Evolutionary conservation across 176 grass and related monocot species (phyloP), one percentile per base, ranked within the genome.

Genomic region (Paspalum vaginatum): DNA sequence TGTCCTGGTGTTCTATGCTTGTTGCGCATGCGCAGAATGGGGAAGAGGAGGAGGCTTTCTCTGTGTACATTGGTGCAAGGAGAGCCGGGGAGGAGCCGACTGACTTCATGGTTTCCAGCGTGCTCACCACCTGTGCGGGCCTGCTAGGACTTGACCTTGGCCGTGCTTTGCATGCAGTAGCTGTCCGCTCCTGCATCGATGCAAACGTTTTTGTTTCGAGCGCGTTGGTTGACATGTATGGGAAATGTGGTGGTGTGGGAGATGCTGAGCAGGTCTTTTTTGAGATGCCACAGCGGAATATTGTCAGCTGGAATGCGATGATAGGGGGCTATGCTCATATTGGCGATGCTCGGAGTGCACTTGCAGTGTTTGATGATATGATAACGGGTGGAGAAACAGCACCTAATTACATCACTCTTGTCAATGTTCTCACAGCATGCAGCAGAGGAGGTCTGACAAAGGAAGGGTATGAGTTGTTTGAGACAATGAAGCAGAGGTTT

Each of bases 1-100:
- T 97, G 22, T 93, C 94, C 2, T 97, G 94, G 91, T 93, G 94
- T 55, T 91, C 88, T 25, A 91, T 97, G 84, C 2, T 91, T 27
- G 80, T 84, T 76, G 84, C 71, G 4, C 91, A 87, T 57, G 88
- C 81, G 18, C 91, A 97, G 77, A 93, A 97, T 20, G 84, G 81
- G 0, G 79, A 58, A 66, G 94, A 97, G 80, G 91, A 97, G 75
- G 86, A 89, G 24, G 86, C 94, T 54, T 97, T 97, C 76, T 8
- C 17, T 8, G 83, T 89, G 64, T 93, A 91, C 55, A 59, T 89
- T 61, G 53, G 71, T 57, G 90, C 85, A n/a, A 86, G 91, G 84
- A 89, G 59, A 61, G 70, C 92, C 69, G 91, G 94, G 50, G 67
- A 89, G 50, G 76, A 80, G 58, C 94, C 91, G 0, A 93, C 88